phyloP scores from a whole-genome alignment of 2,329 filamentous ascomycete species.

The Colletotrichum tropicale region DNA sequence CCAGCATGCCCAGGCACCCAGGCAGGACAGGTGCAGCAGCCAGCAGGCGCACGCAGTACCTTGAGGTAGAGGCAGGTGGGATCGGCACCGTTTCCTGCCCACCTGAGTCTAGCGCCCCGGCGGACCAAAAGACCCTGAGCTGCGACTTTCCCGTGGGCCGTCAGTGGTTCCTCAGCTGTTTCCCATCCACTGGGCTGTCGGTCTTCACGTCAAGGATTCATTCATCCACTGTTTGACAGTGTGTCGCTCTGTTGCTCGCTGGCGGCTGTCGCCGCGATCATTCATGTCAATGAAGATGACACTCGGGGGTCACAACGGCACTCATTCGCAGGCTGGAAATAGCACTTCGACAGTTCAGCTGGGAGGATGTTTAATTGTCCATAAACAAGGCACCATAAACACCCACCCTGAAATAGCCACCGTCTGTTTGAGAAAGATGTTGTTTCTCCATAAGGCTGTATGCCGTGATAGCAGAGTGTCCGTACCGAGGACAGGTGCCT shows the following conservation, averaged over 20 bases:
- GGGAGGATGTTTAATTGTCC: not conserved
- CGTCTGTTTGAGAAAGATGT: not conserved
- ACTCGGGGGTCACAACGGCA: not conserved
- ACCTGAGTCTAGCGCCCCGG: not conserved
- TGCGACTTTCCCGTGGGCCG: not conserved
- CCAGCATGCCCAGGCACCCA: not conserved
- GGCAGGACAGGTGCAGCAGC: not conserved
- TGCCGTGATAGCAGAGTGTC: not conserved
- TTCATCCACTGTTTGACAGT: not conserved
- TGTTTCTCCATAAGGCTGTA: slow-evolving; percentile 8
- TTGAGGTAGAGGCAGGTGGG: not conserved
- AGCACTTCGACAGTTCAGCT: not conserved
- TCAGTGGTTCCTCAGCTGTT: not conserved
- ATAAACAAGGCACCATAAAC: not conserved
- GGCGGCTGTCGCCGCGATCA: not conserved
- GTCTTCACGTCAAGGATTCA: not conserved
- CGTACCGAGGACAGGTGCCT: not conserved
- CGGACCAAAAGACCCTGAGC: slow-evolving; percentile 5
- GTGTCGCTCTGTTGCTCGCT: not conserved
- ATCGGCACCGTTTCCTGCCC: slow-evolving; percentile 1
- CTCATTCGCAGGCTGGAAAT: not conserved
- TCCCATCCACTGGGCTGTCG: not conserved
- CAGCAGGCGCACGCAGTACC: not conserved
- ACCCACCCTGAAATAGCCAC: not conserved
- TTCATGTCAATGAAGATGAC: not conserved